phyloP scores from a whole-genome alignment of 441 rosid species.

The Adansonia gregorii region DNA sequence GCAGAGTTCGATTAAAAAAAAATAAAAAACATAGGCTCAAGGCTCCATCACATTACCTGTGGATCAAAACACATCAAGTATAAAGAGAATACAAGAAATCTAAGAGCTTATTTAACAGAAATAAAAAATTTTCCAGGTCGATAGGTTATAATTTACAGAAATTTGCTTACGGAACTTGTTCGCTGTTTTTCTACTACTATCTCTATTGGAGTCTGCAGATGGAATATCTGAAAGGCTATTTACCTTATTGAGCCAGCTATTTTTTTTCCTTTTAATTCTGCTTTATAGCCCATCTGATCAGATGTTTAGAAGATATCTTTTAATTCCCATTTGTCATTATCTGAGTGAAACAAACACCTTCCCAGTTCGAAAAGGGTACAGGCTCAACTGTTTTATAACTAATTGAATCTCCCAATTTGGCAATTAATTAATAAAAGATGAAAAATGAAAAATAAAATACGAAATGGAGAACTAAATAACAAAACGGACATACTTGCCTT shows the following conservation, averaged over 20 bases:
- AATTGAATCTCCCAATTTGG: neutral
- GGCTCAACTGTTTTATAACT: neutral
- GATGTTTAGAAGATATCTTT: neutral
- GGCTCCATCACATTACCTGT: neutral
- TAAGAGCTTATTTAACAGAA: neutral
- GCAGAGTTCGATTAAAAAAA: no score
- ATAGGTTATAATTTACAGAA: neutral
- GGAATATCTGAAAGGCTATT: neutral
- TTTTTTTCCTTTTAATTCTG: neutral
- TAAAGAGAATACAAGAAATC: neutral
- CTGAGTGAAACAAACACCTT: neutral
- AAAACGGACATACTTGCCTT: neutral
- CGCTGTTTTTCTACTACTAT: neutral
- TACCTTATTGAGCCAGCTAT: neutral
- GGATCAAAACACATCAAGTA: neutral
- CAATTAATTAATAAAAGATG: neutral
- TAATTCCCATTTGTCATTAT: neutral
- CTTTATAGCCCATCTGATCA: conserved; percentile 9
- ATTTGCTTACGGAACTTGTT: neutral
- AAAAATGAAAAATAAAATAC: neutral
- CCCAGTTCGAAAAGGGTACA: neutral
- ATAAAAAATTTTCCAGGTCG: neutral
- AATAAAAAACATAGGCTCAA: neutral
- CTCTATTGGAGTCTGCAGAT: neutral
- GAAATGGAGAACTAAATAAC: neutral